These are phyloP conservation scores for Raddia guianensis DNA, from an alignment of 176 grass and related monocot genomes.

Conservation along the genomic window DNA sequence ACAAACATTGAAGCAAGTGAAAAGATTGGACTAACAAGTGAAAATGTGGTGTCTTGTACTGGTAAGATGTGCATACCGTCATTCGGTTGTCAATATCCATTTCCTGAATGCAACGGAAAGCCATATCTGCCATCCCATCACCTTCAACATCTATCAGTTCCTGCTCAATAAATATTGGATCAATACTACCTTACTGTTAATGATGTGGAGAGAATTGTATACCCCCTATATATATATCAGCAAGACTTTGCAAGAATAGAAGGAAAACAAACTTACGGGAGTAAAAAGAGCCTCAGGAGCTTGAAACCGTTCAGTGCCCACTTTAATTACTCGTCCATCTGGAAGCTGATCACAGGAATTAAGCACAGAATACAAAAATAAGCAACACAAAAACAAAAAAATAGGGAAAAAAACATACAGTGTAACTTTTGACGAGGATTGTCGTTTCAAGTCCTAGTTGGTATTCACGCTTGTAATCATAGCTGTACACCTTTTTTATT, in stretches of 20 bases:
- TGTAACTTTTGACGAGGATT: conserved; percentile 98
- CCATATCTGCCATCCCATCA: conserved; percentile 98
- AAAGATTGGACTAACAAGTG: not conserved
- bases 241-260: conserved; percentile 11
- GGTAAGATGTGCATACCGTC: conserved; percentile 53
- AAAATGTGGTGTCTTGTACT: conserved; percentile 21
- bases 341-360: conserved; percentile 80
- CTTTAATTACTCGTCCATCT: conserved; percentile 99
- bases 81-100: conserved; percentile 99
- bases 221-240: not conserved
- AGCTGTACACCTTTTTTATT: conserved; percentile 55
- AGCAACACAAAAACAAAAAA: conserved; percentile 21
- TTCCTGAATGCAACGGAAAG: conserved; percentile 95
- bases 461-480: conserved; percentile 97
- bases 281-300: conserved; percentile 96
- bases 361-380: conserved; percentile 34
- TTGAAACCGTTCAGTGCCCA: conserved; percentile 95
- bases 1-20: not conserved
- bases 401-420: conserved; percentile 61
- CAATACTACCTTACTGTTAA: conserved; percentile 20
- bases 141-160: conserved; percentile 98
- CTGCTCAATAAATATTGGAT: conserved; percentile 41
- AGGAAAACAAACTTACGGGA: conserved; percentile 62
- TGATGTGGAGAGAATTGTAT: not conserved
- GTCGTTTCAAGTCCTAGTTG: conserved; percentile 96